Conservation (phyloP, 768 basidiomycete species). For the Dioszegia aurantiaca region DNA sequence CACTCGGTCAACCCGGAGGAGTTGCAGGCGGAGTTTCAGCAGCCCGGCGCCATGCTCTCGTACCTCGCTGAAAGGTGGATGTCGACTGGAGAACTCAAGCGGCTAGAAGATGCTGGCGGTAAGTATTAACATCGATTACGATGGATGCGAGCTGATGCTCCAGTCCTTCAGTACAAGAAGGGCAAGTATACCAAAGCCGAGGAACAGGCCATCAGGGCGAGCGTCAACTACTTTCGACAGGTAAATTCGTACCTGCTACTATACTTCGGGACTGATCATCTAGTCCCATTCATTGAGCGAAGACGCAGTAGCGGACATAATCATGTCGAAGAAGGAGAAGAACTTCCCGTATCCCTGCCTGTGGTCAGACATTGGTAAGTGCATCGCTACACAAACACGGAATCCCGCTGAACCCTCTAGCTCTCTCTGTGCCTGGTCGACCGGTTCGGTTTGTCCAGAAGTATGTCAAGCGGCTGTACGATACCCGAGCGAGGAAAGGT, state of each 20-base stretch:
- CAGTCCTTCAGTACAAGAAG: slow-evolving; percentile 34
- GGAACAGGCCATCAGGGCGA: slow-evolving; percentile 17
- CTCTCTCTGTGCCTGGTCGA: slow-evolving; percentile 30
- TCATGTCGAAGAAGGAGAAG: slow-evolving; percentile 26
- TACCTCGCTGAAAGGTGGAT: slow-evolving; percentile 30
- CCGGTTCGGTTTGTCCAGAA: slow-evolving; percentile 37
- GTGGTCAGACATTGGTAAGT: slow-evolving; percentile 40
- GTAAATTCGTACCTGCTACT: slow-evolving; percentile 13
- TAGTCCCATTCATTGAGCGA: slow-evolving; percentile 29
- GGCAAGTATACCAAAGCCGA: slow-evolving; percentile 30
- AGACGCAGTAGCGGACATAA: slow-evolving; percentile 23
- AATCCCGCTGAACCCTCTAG: slow-evolving; percentile 15
- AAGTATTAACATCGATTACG: slow-evolving; percentile 12
- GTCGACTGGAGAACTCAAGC: slow-evolving; percentile 16
- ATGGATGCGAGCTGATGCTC: not conserved
- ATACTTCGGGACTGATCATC: not conserved
- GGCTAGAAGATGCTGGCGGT: slow-evolving; percentile 32
- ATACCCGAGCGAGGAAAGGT: slow-evolving; percentile 37
- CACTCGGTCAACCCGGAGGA: slow-evolving; percentile 8
- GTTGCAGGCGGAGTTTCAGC: slow-evolving; percentile 3
- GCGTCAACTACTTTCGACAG: slow-evolving; percentile 21
- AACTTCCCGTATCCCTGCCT: slow-evolving; percentile 21
- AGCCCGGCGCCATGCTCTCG: slow-evolving; percentile 20
- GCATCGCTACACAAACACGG: not conserved
- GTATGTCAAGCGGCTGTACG: slow-evolving; percentile 28